These are phyloP conservation scores for Solanum virginianum DNA, from an alignment of 257 asterid species.

Conservation along the genomic window DNA sequence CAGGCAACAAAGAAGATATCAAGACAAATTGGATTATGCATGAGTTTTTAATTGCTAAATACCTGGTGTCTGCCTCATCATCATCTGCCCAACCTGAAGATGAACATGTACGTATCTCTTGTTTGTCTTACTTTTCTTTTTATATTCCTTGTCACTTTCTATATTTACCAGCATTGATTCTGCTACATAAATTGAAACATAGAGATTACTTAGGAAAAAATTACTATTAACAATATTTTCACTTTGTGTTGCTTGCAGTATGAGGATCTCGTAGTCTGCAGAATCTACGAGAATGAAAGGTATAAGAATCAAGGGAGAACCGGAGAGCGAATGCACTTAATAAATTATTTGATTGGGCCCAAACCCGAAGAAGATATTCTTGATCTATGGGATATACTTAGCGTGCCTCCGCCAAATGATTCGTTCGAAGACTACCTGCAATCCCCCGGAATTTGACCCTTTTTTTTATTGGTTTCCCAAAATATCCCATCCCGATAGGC, in stretches of 20 bases:
- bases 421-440: no score
- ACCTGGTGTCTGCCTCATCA: neutral
- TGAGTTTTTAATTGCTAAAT: neutral
- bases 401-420: no score
- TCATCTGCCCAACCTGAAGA: no score
- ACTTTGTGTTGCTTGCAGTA: neutral
- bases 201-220: no score
- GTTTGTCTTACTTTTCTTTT: neutral
- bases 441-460: no score
- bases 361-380: no score
- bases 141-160: no score
- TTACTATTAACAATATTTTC: neutral
- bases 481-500: no score
- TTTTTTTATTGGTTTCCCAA: no score
- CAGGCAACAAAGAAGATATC: neutral
- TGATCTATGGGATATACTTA: no score
- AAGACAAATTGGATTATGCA: constrained; percentile 3
- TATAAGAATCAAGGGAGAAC: neutral
- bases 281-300: neutral
- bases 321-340: neutral
- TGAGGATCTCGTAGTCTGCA: neutral
- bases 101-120: neutral
- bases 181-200: no score
- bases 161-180: no score
- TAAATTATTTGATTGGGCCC: neutral